Evolutionary conservation across 2,329 filamentous ascomycete genomes (phyloP), one percentile per base, ranked within the genome.

Genomic region (Coleophoma cylindrospora): DNA sequence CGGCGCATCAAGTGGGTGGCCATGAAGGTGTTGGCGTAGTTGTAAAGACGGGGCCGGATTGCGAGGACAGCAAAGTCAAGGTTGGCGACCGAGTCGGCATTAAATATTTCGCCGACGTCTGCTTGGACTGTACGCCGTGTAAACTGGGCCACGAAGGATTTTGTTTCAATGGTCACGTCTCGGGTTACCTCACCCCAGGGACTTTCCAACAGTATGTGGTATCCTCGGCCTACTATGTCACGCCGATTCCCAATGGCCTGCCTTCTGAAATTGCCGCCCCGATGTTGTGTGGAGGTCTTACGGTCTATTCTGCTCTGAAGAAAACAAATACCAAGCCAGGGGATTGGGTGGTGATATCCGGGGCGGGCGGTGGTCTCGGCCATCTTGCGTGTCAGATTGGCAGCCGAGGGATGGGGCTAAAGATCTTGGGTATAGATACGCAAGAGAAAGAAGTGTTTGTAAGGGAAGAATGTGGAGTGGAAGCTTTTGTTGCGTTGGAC

Each of bases 171-270:
- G 67, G 70, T 48, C 77, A 75, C 33, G 36, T 86, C 46, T 81
- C 75, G 0, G 83, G 83, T 6, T 86, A 84, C 66, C 84, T 79
- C 63, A 80, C 50, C 9, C 83, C 83, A 0, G 83, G 84, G 33
- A 87, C 83, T 14, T 87, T 86, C 64, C 82, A 86, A 60, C 80
- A 86, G 66, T 88, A 86, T 60, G 75, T 76, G 14, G 61, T 84
- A 12, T 75, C 74, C 0, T 78, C 80, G 8, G 82, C 82, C 4
- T 75, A 76, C 65, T 86, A 87, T 61, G 83, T 86, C 1, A 87
- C 83, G 0, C 81, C 81, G 1, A 86, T 87, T 53, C 84, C 83
- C 0, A 80, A 83, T 3, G 67, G 61, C 1, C 64, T 87, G 11
- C 65, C 74, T 40, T 79, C 75, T 12, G 81, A 76, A 32, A 70